Evolutionary conservation across 2,329 filamentous ascomycete species (phyloP).

Genomic region (Thielaviopsis euricoi): DNA sequence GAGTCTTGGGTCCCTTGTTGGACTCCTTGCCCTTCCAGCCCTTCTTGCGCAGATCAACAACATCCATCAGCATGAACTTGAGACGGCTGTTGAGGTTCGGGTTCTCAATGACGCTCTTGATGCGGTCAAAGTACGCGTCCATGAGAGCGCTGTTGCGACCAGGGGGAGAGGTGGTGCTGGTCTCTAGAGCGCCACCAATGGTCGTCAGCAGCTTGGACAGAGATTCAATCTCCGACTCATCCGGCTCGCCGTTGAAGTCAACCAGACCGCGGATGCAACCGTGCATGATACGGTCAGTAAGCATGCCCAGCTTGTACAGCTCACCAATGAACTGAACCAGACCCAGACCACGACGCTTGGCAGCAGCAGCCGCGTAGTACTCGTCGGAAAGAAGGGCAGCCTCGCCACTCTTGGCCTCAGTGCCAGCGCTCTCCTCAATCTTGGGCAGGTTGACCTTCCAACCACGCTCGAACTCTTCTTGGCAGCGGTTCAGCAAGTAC

Average conservation of each 20-base stretch:
- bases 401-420: slow-evolving; percentile 35
- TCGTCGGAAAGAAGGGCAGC: slow-evolving; percentile 81
- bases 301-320: slow-evolving; percentile 95
- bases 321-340: slow-evolving; percentile 98
- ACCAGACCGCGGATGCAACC: slow-evolving; percentile 95
- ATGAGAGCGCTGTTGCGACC: slow-evolving; percentile 43
- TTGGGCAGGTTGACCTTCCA: slow-evolving; percentile 76
- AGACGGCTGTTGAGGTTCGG: slow-evolving; percentile 73
- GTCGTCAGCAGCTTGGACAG: slow-evolving; percentile 84
- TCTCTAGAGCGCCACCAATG: slow-evolving; percentile 78
- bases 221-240: slow-evolving; percentile 92
- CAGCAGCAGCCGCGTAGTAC: slow-evolving; percentile 85
- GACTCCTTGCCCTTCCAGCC: slow-evolving; percentile 76
- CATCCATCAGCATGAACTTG: slow-evolving; percentile 92
- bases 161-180: slow-evolving; percentile 37
- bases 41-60: slow-evolving; percentile 63
- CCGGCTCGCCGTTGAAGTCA: slow-evolving; percentile 82
- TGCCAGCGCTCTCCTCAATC: slow-evolving; percentile 15
- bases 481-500: slow-evolving; percentile 94
- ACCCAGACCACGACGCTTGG: slow-evolving; percentile 92
- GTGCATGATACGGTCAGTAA: slow-evolving; percentile 99
- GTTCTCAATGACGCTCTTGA: slow-evolving; percentile 64
- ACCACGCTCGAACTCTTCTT: slow-evolving; percentile 96
- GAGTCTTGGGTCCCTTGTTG: slow-evolving; percentile 93
- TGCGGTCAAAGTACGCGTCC: slow-evolving; percentile 85